These are phyloP conservation scores for Pleomassaria siparia DNA, from an alignment of 2,329 filamentous ascomycete species.

Conservation along the genomic window DNA sequence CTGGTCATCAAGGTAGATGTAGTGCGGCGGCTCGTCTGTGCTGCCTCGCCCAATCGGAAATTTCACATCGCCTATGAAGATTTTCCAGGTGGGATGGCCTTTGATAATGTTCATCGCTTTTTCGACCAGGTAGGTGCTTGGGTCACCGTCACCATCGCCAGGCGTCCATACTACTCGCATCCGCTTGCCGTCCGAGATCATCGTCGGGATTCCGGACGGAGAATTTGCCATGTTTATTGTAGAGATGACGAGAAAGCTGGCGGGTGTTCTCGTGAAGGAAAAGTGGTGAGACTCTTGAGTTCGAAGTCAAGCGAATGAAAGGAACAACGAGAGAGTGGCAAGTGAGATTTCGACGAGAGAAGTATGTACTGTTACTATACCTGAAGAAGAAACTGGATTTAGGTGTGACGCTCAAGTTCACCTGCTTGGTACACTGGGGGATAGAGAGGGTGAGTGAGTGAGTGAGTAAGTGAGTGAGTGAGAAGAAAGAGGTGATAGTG, in stretches of 20 bases:
- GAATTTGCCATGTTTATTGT: neutral
- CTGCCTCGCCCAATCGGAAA: conserved; percentile 25
- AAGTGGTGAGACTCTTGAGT: no score
- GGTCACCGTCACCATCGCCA: conserved; percentile 42
- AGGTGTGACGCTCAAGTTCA: no score
- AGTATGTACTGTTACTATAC: no score
- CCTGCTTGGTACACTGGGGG: no score
- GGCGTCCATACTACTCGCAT: conserved; percentile 42
- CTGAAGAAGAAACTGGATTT: no score
- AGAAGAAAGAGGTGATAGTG: no score
- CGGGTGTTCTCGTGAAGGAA: neutral
- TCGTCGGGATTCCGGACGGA: conserved; percentile 7
- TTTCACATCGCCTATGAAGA: conserved; percentile 38
- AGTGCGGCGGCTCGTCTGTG: conserved; percentile 36
- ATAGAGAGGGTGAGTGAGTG: no score
- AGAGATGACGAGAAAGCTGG: neutral
- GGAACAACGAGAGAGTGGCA: no score
- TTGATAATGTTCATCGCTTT: conserved; percentile 15
- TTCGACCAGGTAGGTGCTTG: conserved; percentile 27
- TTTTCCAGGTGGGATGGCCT: conserved; percentile 44
- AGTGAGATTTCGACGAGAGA: no score
- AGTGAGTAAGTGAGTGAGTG: no score
- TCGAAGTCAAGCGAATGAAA: no score
- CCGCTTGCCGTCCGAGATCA: conserved; percentile 30
- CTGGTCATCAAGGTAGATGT: conserved; percentile 45